phyloP scores from a whole-genome alignment of 2,329 filamentous ascomycete species.

The Ophiobolus disseminans region DNA sequence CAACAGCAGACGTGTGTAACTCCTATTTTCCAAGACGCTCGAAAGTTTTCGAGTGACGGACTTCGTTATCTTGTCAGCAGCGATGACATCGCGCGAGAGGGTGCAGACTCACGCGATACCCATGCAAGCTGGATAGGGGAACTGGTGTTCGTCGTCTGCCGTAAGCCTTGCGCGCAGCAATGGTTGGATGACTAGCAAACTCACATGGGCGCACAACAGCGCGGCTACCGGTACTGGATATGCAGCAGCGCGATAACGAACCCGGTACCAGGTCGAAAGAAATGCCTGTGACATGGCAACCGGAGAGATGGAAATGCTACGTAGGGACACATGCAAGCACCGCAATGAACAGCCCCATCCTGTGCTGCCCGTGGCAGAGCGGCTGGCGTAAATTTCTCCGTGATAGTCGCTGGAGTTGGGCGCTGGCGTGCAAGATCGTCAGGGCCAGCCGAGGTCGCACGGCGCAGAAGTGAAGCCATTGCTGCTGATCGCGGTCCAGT shows the following conservation, averaged over 20 bases:
- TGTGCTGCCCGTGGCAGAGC: slow-evolving; percentile 10
- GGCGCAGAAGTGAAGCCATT: slow-evolving; percentile 18
- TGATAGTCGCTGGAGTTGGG: slow-evolving; percentile 15
- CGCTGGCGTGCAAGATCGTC: slow-evolving; percentile 25
- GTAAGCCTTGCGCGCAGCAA: not conserved
- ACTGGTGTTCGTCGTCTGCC: slow-evolving; percentile 17
- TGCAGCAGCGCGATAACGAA: too few relatives aligned
- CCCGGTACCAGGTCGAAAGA: too few relatives aligned
- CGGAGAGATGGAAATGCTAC: slow-evolving; percentile 16
- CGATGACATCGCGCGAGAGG: not conserved
- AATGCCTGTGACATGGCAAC: not conserved
- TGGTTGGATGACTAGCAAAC: slow-evolving; percentile 2
- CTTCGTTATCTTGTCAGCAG: not conserved
- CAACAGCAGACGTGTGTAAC: slow-evolving; percentile 5
- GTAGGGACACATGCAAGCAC: slow-evolving; percentile 10
- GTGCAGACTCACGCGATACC: slow-evolving; percentile 8
- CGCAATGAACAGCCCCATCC: slow-evolving; percentile 1
- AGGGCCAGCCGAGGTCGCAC: slow-evolving; percentile 19
- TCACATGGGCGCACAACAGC: slow-evolving; percentile 3
- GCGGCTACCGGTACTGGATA: not conserved
- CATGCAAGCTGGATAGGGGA: slow-evolving; percentile 13
- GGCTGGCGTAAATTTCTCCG: not conserved
- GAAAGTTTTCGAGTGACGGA: not conserved
- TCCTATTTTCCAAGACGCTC: not conserved
- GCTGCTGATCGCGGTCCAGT: slow-evolving; percentile 28